Evolutionary conservation across 192 early-diverging fungal species (phyloP).

Genomic region (Pilaira anomala): DNA sequence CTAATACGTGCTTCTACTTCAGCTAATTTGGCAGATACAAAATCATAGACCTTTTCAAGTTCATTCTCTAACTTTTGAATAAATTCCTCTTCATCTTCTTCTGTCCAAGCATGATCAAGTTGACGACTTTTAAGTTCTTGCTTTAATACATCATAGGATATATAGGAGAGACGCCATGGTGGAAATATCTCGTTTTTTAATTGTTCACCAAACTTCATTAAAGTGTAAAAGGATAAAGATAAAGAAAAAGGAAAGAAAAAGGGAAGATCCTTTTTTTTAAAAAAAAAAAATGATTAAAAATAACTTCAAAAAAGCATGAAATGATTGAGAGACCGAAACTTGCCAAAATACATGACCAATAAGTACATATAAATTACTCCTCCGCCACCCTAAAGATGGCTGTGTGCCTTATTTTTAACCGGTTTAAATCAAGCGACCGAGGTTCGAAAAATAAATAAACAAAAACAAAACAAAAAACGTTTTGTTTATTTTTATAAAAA

Average conservation of each 20-base stretch:
- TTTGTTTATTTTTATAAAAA: no score
- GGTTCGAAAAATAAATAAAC: no score
- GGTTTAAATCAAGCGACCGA: no score
- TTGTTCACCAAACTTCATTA: conserved; percentile 89
- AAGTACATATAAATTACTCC: no score
- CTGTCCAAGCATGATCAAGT: conserved; percentile 52
- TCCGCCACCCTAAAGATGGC: no score
- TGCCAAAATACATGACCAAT: no score
- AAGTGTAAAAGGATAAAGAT: neutral
- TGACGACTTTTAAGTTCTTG: conserved; percentile 69
- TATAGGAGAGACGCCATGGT: conserved; percentile 80
- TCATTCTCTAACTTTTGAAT: conserved; percentile 81
- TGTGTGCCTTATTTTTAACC: no score
- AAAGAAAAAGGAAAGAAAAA: neutral
- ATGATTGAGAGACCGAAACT: no score
- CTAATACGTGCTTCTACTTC: conserved; percentile 74
- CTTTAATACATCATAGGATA: conserved; percentile 84
- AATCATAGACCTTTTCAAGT: conserved; percentile 79
- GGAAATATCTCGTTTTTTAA: conserved; percentile 62
- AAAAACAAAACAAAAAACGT: no score
- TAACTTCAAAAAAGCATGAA: no score
- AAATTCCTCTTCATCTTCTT: conserved; percentile 75
- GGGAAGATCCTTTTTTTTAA: no score
- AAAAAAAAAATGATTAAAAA: no score
- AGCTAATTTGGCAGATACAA: conserved; percentile 71